Base-by-base conservation (phyloP, 169 alveolate genomes). In the Blepharisma undulans region DNA sequence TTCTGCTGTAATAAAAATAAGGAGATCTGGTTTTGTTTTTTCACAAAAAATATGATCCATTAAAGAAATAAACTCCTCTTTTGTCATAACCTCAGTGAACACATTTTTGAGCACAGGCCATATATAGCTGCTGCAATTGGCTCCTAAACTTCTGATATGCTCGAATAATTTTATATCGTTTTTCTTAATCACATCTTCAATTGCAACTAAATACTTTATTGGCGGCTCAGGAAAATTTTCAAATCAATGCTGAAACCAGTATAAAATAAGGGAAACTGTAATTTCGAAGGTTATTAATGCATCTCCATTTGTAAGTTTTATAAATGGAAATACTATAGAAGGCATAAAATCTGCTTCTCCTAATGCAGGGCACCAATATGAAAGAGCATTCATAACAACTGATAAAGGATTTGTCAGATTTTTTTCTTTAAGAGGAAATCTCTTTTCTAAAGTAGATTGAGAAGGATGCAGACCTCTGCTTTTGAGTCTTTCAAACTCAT, bases 21-120 rank as follows among this genome's bases (percentile, higher is more conserved):
- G 29, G 36, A 90, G 36, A 25, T 94, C 95, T 25, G 96, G 96
- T 16, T 90, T 90, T 10, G 89, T 48, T 16, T 72, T 71, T 59
- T 87, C 36, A 32, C 95, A 78, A 16, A 94, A 60, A 25, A 92
- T 29, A 72, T 91, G 85, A 78, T 94, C 96, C n/a, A 90, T 30
- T 12, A 94, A 34, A 25, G 66, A 81, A 25, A 77, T 48, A 92
- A 94, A 92, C 25, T 92, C 95, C 10, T 92, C 94, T 32, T 90
- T 76, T 1, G 92, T 48, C 14, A 91, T 48, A 5, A 94, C 94
- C 33, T 90, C 93, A 32, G 95, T 90, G 29, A 94, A 94, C 72
- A 91, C 29, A 72, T 74, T 72, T 30, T 87, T 86, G 2, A 94
- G 90, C 29, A 92, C 21, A 22, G 95, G 95, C 96, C 96, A 94